Conservation (phyloP, 768 basidiomycete genomes). For the Boletus insuetus region DNA sequence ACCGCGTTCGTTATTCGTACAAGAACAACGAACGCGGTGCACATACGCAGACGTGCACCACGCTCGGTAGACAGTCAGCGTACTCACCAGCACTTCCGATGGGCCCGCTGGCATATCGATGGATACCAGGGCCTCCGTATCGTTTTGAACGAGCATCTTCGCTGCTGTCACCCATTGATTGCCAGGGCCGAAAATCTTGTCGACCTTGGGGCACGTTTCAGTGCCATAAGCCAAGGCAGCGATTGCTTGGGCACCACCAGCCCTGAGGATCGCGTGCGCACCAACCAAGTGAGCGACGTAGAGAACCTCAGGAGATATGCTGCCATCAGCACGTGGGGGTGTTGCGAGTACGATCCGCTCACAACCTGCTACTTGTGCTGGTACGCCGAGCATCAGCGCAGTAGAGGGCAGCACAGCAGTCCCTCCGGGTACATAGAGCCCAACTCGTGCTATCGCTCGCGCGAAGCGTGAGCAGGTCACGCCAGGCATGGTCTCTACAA, state of each 20-base stretch:
- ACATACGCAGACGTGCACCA: constrained; percentile 60
- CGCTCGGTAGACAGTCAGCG: constrained; percentile 40
- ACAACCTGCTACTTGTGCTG: constrained; percentile 96
- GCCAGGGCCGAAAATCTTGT: constrained; percentile 99
- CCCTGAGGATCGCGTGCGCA: constrained; percentile 86
- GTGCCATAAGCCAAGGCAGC: constrained; percentile 98
- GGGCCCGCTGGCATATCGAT: constrained; percentile 99
- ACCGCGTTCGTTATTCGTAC: constrained; percentile 32
- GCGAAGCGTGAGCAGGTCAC: constrained; percentile 95
- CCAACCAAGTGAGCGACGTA: constrained; percentile 93
- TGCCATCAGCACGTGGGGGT: constrained; percentile 91
- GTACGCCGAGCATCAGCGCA: constrained; percentile 96
- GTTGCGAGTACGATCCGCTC: constrained; percentile 90
- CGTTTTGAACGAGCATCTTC: constrained; percentile 99
- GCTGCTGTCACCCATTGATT: constrained; percentile 99
- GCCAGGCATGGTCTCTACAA: constrained; percentile 97
- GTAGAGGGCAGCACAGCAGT: constrained; percentile 96
- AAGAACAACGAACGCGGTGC: constrained; percentile 43
- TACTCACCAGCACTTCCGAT: constrained; percentile 85
- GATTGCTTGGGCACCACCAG: constrained; percentile 95
- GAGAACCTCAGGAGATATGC: constrained; percentile 94
- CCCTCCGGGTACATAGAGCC: constrained; percentile 95
- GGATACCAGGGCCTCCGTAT: constrained; percentile 91
- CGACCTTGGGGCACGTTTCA: constrained; percentile 91
- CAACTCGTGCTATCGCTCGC: constrained; percentile 92